Evolutionary conservation across 2,329 filamentous ascomycete species (phyloP), one percentile per base, ranked within the genome.

Genomic region (Botrytis byssoidea): DNA sequence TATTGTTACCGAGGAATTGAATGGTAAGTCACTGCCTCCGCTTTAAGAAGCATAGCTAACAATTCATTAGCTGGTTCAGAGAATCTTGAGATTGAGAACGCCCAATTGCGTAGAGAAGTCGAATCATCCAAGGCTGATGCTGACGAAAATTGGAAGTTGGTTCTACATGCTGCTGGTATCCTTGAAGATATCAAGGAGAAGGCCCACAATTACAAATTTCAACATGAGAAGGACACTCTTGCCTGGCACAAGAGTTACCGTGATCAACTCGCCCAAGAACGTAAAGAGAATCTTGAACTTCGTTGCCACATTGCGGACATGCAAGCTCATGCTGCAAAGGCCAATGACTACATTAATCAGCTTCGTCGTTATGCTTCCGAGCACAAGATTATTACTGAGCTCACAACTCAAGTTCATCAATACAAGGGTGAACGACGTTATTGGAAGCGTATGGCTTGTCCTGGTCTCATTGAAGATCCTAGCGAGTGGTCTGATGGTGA

Each of bases 201-300:
- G 78, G 88, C 91, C 79, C 89, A 91, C 83, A 86, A 88, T 51
- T 91, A 90, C 85, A 91, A 91, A 80, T 85, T 87, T 73, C 87
- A 87, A 76, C 88, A 91, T 79, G 86, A 91, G 64, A 83, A 84
- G 67, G 90, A 91, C 79, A 88, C 90, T 29, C 84, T 87, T 9
- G 82, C 88, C 35, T 92, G 90, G 90, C 90, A 92, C 83, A 88
- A 86, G 73, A 90, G 87, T 74, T 92, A 92, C 83, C 88, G 90
- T 12, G 83, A 85, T 40, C 90, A 91, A 82, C 86, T 92, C 55
- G 88, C 89, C 77, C 88, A 90, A 79, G 88, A 89, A 65, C 88
- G 90, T 7, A 87, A 87, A 76, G 89, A 91, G 82, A 91, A 91
- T 78, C 85, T 85, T 74, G 85, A 86, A 2, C 85, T 91, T 70